These are phyloP conservation scores for Bacidia rubella DNA, from an alignment of 495 filamentous ascomycete species.

Conservation along the genomic window DNA sequence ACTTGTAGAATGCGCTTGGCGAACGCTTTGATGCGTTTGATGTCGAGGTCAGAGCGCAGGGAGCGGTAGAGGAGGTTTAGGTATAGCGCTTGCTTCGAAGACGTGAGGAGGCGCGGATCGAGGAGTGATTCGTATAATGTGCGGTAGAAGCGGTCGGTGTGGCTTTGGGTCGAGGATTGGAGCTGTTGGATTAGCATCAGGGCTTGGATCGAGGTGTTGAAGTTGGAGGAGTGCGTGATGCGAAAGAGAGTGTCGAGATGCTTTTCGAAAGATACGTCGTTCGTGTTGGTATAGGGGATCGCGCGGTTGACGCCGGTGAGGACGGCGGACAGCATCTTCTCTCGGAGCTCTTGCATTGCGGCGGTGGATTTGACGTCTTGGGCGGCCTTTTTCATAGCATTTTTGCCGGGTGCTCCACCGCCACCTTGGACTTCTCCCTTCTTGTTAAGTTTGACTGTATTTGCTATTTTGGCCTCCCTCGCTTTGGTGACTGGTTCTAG, in stretches of 20 bases:
- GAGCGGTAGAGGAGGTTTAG: conserved; percentile 82
- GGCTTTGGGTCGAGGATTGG: conserved; percentile 58
- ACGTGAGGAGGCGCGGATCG: conserved; percentile 72
- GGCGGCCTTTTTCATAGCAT: conserved; percentile 33
- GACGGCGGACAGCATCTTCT: conserved; percentile 82
- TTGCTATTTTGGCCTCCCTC: conserved; percentile 24
- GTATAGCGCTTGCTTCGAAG: conserved; percentile 91
- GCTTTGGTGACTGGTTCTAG: neutral
- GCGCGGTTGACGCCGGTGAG: conserved; percentile 91
- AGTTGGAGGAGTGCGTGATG: conserved; percentile 94
- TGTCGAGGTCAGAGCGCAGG: conserved; percentile 72
- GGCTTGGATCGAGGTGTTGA: conserved; percentile 95
- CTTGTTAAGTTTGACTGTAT: conserved; percentile 24
- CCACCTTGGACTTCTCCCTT: conserved; percentile 38
- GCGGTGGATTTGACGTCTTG: conserved; percentile 40
- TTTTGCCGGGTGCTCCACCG: conserved; percentile 33
- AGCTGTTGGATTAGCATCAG: conserved; percentile 93
- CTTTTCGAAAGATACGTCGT: conserved; percentile 64
- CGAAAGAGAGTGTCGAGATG: conserved; percentile 88
- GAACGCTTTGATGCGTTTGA: conserved; percentile 86
- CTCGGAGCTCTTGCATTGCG: conserved; percentile 53
- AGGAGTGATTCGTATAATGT: conserved; percentile 91
- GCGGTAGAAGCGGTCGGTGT: conserved; percentile 81
- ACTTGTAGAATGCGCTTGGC: conserved; percentile 85
- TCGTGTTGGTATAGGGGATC: conserved; percentile 76